Base-by-base conservation (phyloP, 495 filamentous ascomycete species). In the Penicillium cosmopolitanum region DNA sequence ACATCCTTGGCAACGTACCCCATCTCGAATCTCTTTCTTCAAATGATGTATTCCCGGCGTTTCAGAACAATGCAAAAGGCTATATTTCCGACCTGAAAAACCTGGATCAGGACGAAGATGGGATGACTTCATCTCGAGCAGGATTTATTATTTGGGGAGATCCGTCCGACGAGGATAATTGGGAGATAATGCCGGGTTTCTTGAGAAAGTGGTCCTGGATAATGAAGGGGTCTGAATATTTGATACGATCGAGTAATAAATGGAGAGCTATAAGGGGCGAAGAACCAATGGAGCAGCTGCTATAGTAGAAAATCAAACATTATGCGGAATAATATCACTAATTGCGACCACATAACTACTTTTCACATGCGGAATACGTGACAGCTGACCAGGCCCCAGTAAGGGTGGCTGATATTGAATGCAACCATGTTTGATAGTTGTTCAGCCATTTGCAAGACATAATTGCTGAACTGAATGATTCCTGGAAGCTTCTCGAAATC, bases 91-190 rank as follows among this genome's bases (percentile, higher is more conserved):
- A 19, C 9, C 15, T 2, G 0, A 7, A n/a, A 19, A 44, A 16
- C 2, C 4, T n/a, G 5, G n/a, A 44, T 5, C 16, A 21, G n/a
- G 42, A 44, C n/a, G 42, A 19, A 12, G 42, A 44, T 44, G 16
- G 16, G 6, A 44, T 16, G 42, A 44, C 42, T 16, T 8, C 42
- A 18, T 44, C 42, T 18, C 15, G 42, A 9, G 8, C 42, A 6
- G 42, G 42, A 16, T 44, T 44, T 44, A 44, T 44, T 18, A 16
- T 44, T n/a, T 44, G 42, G 42, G 42, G 42, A 44, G 42, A 44
- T 18, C 42, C 42, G 4, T 44, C 15, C 16, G 42, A 44, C 16
- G 42, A 44, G n/a, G 19, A 44, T 44, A 44, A 44, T 19, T 44
- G 42, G 42, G 42, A 44, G 16, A 44, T 44, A 4, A 44, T 13